phyloP scores from a whole-genome alignment of 176 grass and related monocot genomes.

The Cenchrus americanus region DNA sequence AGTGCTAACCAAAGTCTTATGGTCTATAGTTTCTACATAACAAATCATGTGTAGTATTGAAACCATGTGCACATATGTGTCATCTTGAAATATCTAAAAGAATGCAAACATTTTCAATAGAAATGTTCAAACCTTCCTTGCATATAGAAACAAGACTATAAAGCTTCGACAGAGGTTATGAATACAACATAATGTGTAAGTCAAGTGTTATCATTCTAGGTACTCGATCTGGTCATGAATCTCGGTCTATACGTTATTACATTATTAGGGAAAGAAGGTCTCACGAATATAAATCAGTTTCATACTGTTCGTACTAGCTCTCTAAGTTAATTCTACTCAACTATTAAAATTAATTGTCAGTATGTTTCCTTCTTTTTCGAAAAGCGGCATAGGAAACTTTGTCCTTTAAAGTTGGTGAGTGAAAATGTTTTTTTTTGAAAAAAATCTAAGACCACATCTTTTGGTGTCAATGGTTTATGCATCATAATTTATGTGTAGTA shows the following conservation, averaged over 20 bases:
- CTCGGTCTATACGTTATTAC: not conserved
- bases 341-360: not conserved
- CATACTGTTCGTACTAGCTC: not conserved
- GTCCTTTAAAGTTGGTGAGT: not conserved
- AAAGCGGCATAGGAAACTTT: not conserved
- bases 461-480: no score
- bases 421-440: not conserved
- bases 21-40: no score
- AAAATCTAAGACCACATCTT: not conserved
- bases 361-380: not conserved
- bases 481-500: no score
- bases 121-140: not conserved
- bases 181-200: not conserved
- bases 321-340: not conserved
- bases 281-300: not conserved
- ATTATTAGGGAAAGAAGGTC: not conserved
- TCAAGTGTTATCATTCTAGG: not conserved
- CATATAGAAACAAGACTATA: not conserved
- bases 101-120: no score
- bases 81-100: not conserved
- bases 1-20: no score
- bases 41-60: not conserved
- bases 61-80: no score
- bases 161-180: accelerated
- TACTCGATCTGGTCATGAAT: no score